Evolutionary conservation across 2,329 filamentous ascomycete species (phyloP).

Genomic region (Parastagonospora nodorum): DNA sequence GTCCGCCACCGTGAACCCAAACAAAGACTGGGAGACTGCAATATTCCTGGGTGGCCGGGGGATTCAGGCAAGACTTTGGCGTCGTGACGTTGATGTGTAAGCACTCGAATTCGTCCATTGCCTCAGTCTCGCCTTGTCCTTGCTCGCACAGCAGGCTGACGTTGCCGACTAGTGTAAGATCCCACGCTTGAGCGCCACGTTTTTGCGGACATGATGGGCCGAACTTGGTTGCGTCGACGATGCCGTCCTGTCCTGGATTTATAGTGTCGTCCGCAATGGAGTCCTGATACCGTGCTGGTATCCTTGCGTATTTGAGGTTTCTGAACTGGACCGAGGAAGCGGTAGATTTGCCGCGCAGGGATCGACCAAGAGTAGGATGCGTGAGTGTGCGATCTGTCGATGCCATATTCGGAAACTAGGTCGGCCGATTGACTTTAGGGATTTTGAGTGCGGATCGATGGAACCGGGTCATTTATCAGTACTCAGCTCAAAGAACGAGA

Average conservation of each 20-base stretch:
- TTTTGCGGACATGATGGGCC: conserved; percentile 47
- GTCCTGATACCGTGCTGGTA: conserved; percentile 41
- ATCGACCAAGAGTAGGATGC: conserved; percentile 19
- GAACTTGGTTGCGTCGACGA: conserved; percentile 41
- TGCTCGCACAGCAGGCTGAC: conserved; percentile 11
- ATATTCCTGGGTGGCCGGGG: not conserved
- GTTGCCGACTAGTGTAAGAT: conserved; percentile 30
- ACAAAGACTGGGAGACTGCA: conserved; percentile 55
- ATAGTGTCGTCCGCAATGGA: conserved; percentile 24
- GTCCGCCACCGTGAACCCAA: conserved; percentile 61
- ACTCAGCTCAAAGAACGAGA: too few relatives aligned
- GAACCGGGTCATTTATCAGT: too few relatives aligned
- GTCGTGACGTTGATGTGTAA: conserved; percentile 42
- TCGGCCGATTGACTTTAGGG: not conserved
- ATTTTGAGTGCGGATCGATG: not conserved
- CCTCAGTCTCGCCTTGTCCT: conserved; percentile 24
- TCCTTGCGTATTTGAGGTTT: conserved; percentile 43
- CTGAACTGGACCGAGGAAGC: conserved; percentile 37
- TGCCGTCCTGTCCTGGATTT: conserved; percentile 4
- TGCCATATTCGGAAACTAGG: not conserved
- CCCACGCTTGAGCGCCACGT: conserved; percentile 34
- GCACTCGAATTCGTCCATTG: conserved; percentile 43
- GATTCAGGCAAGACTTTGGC: conserved; percentile 18
- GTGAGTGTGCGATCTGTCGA: not conserved
- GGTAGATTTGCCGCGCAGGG: conserved; percentile 24